Base-by-base conservation (phyloP, 768 basidiomycete genomes). In the Lepiota brunneoincarnata region DNA sequence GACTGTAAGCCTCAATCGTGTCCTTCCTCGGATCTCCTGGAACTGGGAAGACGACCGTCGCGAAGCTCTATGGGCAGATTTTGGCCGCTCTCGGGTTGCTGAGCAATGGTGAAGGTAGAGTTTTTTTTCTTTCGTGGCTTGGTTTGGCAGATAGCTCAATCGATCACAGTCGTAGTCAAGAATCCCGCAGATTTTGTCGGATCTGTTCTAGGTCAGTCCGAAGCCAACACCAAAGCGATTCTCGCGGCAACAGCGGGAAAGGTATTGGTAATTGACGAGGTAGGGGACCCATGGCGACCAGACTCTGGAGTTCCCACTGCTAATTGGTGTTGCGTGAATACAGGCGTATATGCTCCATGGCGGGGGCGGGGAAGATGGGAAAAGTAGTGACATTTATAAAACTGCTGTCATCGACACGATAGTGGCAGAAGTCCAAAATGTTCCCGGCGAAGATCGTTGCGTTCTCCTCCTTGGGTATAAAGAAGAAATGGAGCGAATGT, bases 121-220 rank as follows among this genome's bases (percentile, higher is more conserved):
- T 21, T 31, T n/a, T 21, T 31, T n/a, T 11, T 9, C 38, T 12
- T 31, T 31, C 31, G 11, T 9, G 31, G 31, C n/a, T 31, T 2
- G 31, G 31, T 31, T 31, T 3, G 31, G 7, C 26, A 31, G 11
- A 31, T 31, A 31, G 6, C 11, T 1, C 6, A 6, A 31, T 31
- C 3, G 31, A 31, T 10, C 34, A 2, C 47, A 88, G 86, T 89
- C 39, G 69, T 87, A 0, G 59, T 81, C 0, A 88, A 87, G 64
- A 87, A 84, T 57, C 86, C 87, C 0, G 68, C 86, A 0, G 86
- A 88, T 60, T 87, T 88, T 59, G 67, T 85, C n/a, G 87, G 87
- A 3, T 66, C 69, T 31, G 69, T 68, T 18, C 58, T 87, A 3
- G 86, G 86, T 2, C 73, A 78, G 35, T 86, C 87, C 0, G 86